These are phyloP conservation scores for Chaetoceros muelleri DNA, from an alignment of 108 stramenopile species.

Conservation along the genomic window DNA sequence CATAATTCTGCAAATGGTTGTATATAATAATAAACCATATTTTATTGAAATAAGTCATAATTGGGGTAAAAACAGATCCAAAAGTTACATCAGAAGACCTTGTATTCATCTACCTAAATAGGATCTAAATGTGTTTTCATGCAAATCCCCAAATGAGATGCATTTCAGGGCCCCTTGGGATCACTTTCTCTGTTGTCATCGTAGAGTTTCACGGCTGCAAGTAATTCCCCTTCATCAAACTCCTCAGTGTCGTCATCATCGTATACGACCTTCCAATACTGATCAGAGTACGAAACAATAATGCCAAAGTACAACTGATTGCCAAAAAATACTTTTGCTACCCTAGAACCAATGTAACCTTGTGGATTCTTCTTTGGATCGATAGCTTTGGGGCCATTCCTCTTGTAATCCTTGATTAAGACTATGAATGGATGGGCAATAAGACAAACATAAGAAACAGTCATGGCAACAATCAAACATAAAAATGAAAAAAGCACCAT, in stretches of 20 bases:
- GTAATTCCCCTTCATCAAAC: conserved; percentile 28
- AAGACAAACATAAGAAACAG: neutral
- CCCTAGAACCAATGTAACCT: neutral
- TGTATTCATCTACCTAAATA: too few relatives aligned
- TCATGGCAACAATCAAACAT: neutral
- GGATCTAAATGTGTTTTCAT: too few relatives aligned
- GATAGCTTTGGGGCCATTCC: conserved; percentile 1
- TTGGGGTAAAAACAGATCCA: too few relatives aligned
- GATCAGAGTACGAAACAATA: conserved; percentile 22
- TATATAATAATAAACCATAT: too few relatives aligned
- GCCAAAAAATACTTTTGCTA: conserved; percentile 13
- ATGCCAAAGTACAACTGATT: conserved; percentile 41
- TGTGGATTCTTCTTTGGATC: conserved; percentile 1
- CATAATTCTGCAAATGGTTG: too few relatives aligned
- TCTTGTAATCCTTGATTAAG: conserved; percentile 3
- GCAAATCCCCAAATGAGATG: too few relatives aligned
- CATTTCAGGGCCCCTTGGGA: too few relatives aligned
- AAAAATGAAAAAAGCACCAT: neutral
- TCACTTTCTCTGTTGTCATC: too few relatives aligned
- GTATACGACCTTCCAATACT: conserved; percentile 46
- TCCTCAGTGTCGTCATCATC: conserved; percentile 59
- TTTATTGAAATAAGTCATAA: too few relatives aligned
- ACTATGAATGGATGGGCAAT: too few relatives aligned
- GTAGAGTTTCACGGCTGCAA: conserved; percentile 28
- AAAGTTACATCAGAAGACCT: too few relatives aligned